Evolutionary conservation across 495 filamentous ascomycete species (phyloP).

Genomic region (Usnea hakonensis): DNA sequence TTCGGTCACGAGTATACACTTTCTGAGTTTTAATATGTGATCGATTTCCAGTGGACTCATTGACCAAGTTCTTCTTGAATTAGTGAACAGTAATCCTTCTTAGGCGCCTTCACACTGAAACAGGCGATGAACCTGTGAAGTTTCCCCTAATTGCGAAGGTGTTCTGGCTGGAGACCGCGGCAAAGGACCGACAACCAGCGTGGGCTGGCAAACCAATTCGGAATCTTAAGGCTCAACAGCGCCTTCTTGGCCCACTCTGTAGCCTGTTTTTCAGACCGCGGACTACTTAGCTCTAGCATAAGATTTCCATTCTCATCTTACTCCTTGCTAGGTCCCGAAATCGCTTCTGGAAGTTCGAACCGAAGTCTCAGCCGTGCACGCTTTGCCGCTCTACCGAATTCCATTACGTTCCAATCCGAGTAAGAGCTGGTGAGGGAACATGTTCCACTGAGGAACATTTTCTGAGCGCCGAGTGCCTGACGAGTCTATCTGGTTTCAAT

Average conservation of each 20-base stretch:
- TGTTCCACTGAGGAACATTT: conserved; percentile 7
- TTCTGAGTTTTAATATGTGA: neutral
- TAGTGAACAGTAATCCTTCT: neutral
- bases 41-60: neutral
- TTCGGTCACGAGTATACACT: neutral
- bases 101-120: neutral
- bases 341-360: conserved; percentile 5
- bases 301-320: neutral
- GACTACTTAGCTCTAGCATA: neutral
- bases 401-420: neutral
- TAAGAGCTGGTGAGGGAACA: neutral
- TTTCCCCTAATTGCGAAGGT: neutral
- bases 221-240: neutral
- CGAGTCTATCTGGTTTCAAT: neutral
- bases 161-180: neutral
- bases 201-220: neutral
- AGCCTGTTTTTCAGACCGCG: neutral
- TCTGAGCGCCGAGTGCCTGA: neutral
- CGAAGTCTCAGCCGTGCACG: conserved; percentile 2
- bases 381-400: neutral
- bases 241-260: conserved; percentile 1
- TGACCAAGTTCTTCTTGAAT: neutral
- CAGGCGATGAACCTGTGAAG: neutral
- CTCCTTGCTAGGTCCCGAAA: neutral
- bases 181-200: neutral